Percentiles rank a stretch among this genome's conserved stretches.
These are phyloP conservation scores for Clausena lansium DNA, from an alignment of 345 rosid genomes.

Conservation along the genomic window DNA sequence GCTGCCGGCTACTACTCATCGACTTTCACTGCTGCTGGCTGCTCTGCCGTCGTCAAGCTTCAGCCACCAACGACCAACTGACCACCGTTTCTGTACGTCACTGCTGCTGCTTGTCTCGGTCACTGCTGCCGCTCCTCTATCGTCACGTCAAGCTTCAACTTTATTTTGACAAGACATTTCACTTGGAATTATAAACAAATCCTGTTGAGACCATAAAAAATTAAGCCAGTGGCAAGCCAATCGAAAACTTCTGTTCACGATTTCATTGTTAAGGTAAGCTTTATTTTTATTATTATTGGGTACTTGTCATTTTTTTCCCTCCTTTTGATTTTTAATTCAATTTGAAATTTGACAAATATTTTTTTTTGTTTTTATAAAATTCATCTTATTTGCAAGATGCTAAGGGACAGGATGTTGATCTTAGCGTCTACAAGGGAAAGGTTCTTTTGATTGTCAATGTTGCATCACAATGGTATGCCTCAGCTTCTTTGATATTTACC, in stretches of 20 bases:
- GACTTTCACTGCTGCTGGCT: too few species aligned
- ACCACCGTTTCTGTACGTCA: too few species aligned
- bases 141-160: neutral
- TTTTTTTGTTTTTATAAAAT: too few species aligned
- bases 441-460: slow-evolving; percentile 86
- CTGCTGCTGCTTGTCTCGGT: too few species aligned
- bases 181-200: slow-evolving; percentile 21
- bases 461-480: too few species aligned
- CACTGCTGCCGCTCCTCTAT: too few species aligned
- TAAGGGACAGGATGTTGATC: slow-evolving; percentile 67
- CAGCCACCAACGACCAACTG: too few species aligned
- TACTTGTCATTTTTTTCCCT: neutral
- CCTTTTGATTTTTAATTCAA: neutral
- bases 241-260: slow-evolving; percentile 56
- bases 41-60: too few species aligned
- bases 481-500: too few species aligned
- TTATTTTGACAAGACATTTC: slow-evolving; percentile 12
- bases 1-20: too few species aligned
- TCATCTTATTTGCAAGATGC: slow-evolving; percentile 54
- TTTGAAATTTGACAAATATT: neutral
- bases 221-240: slow-evolving; percentile 53
- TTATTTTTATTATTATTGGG: neutral
- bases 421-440: slow-evolving; percentile 78
- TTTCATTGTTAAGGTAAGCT: slow-evolving; percentile 79
- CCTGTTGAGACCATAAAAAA: slow-evolving; percentile 15